Conservation (phyloP, 1,284 basidiomycete genomes). For the Cryptococcus sp. region DNA sequence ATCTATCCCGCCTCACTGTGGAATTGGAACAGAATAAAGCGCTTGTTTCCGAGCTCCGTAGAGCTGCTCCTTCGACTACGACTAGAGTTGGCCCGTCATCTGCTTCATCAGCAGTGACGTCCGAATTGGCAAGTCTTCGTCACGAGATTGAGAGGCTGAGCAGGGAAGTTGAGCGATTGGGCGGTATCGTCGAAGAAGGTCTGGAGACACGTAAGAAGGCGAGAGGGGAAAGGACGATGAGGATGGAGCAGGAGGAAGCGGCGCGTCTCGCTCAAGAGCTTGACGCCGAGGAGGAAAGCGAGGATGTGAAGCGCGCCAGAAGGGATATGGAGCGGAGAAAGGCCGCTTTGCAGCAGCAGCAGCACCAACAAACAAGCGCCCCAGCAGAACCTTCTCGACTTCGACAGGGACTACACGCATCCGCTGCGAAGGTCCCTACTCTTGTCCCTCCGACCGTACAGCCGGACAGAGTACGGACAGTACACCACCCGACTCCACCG, state of each 20-base stretch:
- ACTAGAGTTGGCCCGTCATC: neutral
- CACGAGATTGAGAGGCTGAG: constrained; percentile 60
- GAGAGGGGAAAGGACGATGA: constrained; percentile 29
- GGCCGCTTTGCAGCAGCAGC: neutral
- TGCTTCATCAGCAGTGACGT: constrained; percentile 26
- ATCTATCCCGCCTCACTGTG: constrained; percentile 71
- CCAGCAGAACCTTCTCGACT: constrained; percentile 34
- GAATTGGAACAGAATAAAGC: constrained; percentile 73
- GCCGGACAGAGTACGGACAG: constrained; percentile 5
- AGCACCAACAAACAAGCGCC: constrained; percentile 6
- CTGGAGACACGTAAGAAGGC: constrained; percentile 64
- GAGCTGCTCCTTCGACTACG: constrained; percentile 7
- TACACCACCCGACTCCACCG: constrained; percentile 22
- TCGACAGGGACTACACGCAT: constrained; percentile 42
- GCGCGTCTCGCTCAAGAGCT: constrained; percentile 32
- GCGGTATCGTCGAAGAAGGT: constrained; percentile 78
- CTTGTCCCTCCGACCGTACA: constrained; percentile 32
- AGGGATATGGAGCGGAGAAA: constrained; percentile 9
- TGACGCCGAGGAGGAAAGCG: constrained; percentile 17
- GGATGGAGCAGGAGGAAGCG: constrained; percentile 36
- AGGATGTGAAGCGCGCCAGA: constrained; percentile 11
- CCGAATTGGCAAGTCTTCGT: constrained; percentile 63
- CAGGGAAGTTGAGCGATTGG: constrained; percentile 76
- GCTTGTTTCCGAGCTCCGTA: constrained; percentile 65
- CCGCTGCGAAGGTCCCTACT: constrained; percentile 22